Percentiles rank a stretch among this genome's conserved stretches.
Conservation (phyloP, 208 protist genomes). For the Leishmania martiniquensis region DNA sequence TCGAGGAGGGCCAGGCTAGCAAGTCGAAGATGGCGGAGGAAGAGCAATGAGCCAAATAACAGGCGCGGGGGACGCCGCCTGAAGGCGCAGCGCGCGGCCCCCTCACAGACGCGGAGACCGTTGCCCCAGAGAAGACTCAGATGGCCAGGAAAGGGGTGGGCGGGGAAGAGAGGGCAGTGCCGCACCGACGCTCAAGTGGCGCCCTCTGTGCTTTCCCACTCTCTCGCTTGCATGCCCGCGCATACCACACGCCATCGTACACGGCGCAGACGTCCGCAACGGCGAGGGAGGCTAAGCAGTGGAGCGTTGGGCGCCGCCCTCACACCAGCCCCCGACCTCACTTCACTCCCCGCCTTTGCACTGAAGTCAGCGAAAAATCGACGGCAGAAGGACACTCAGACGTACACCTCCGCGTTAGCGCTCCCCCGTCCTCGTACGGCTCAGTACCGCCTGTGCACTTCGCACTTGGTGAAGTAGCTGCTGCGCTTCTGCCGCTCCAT, state of each 20-base stretch:
- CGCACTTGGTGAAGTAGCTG: constrained; percentile 71
- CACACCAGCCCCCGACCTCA: background rate
- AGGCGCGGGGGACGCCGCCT: background rate
- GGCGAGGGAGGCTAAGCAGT: background rate
- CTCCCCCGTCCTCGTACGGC: background rate
- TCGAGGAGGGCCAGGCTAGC: background rate
- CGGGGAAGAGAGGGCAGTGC: background rate
- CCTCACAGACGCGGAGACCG: background rate
- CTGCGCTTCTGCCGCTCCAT: constrained; percentile 59
- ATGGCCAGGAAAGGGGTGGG: background rate
- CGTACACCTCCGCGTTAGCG: background rate
- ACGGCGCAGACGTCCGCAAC: background rate
- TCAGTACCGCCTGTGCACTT: constrained; percentile 67
- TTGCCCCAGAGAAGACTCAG: background rate
- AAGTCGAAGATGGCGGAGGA: background rate
- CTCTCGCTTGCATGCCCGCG: background rate
- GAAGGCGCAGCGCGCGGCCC: background rate
- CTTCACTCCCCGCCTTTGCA: background rate
- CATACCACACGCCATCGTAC: background rate
- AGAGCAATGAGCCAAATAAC: background rate
- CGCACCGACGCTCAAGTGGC: background rate
- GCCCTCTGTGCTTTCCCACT: background rate
- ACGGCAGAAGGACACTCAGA: background rate
- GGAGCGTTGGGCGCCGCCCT: background rate
- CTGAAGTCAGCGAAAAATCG: background rate